Evolutionary conservation across 345 rosid genomes (phyloP).

Genomic region (Gossypium turneri): DNA sequence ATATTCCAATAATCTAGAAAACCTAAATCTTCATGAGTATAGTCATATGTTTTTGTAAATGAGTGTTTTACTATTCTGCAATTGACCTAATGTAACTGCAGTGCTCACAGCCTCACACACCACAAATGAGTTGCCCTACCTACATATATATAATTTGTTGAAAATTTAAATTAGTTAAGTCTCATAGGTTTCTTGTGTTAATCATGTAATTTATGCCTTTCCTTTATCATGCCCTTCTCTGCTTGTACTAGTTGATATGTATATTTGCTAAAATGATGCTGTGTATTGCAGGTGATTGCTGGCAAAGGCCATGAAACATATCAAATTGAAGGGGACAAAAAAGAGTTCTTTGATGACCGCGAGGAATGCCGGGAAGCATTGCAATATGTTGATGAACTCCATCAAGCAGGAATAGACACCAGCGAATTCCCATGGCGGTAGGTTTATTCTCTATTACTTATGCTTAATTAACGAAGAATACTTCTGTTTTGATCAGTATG

Average conservation of each 20-base stretch:
- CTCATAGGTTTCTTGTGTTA: not conserved
- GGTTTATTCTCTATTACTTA: conserved; percentile 17
- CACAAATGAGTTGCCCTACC: not conserved
- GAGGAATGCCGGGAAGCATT: conserved; percentile 93
- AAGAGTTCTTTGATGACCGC: conserved; percentile 79
- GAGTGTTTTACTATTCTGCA: not conserved
- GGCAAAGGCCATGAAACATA: conserved; percentile 91
- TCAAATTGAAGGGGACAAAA: conserved; percentile 81
- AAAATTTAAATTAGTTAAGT: not conserved
- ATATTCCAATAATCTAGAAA: not conserved
- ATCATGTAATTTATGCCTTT: no score
- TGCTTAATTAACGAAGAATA: conserved; percentile 10
- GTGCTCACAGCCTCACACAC: not conserved
- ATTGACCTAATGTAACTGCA: not conserved
- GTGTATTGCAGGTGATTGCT: conserved; percentile 56
- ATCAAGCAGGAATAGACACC: conserved; percentile 94
- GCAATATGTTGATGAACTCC: conserved; percentile 92
- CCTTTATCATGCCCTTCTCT: not conserved
- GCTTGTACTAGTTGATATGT: not conserved
- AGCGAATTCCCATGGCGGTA: conserved; percentile 99
- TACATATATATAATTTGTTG: not conserved
- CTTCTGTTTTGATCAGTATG: not conserved
- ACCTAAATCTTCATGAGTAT: not conserved
- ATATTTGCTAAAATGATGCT: not conserved
- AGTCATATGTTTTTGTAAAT: not conserved